phyloP scores from a whole-genome alignment of 129 eudicot species.

The Helichrysum umbraculigerum region DNA sequence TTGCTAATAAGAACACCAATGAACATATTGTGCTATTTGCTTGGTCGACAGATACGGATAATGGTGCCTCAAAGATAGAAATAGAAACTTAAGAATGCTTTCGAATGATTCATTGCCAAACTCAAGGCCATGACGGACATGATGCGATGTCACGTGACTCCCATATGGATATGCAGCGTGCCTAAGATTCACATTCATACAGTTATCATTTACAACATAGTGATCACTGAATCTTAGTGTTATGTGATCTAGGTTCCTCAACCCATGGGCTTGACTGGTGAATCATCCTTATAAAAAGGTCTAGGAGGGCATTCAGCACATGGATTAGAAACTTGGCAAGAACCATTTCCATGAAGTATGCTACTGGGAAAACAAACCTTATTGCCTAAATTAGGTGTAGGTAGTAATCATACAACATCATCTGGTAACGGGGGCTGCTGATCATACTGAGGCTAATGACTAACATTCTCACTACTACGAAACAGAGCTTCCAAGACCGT shows the following conservation, averaged over 20 bases:
- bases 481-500: too few species aligned
- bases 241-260: constrained; percentile 24
- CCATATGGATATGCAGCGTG: constrained; percentile 51
- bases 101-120: constrained; percentile 29
- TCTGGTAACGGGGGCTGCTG: constrained; percentile 61
- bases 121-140: constrained; percentile 54
- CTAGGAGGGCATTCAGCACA: constrained; percentile 49
- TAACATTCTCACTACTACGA: constrained; percentile 21
- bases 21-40: too few species aligned
- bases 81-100: too few species aligned
- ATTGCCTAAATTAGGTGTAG: constrained; percentile 45
- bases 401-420: constrained; percentile 51
- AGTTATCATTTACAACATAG: constrained; percentile 19
- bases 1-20: too few species aligned
- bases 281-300: constrained; percentile 41
- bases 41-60: too few species aligned
- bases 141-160: constrained; percentile 52
- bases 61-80: too few species aligned
- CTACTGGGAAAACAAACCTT: constrained; percentile 81
- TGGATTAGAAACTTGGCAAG: constrained; percentile 44
- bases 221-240: not conserved
- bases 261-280: constrained; percentile 46
- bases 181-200: constrained; percentile 41
- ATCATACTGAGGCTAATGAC: constrained; percentile 49
- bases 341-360: constrained; percentile 62